Percentiles rank a stretch among this genome's conserved stretches.
Conservation (phyloP, 306 rosid genomes). For the Echinosophora koreensis region DNA sequence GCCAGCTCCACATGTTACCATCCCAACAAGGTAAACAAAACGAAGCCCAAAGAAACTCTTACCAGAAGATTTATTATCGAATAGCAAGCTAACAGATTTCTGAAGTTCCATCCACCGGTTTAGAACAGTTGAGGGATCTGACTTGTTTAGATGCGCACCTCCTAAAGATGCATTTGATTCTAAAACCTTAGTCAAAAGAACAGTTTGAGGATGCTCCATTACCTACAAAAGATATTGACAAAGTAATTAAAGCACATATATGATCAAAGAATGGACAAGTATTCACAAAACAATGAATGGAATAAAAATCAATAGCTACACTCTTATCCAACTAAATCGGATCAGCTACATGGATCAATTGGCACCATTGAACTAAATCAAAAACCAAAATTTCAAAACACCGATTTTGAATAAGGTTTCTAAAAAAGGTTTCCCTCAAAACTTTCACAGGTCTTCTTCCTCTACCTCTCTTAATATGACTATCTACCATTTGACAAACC, state of each 20-base stretch:
- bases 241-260: constrained; percentile 30
- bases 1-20: constrained; percentile 4
- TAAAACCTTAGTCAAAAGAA: constrained; percentile 74
- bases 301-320: constrained; percentile 17
- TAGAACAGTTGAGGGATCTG: constrained; percentile 51
- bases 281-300: constrained; percentile 2
- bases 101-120: constrained; percentile 87
- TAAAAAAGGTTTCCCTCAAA: too few relatives aligned
- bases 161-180: constrained; percentile 69
- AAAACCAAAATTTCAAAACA: neutral
- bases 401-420: neutral
- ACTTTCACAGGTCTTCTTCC: neutral
- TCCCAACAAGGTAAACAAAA: constrained; percentile 25
- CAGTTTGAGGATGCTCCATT: constrained; percentile 92
- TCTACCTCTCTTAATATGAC: neutral
- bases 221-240: constrained; percentile 61
- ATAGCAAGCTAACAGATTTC: constrained; percentile 75
- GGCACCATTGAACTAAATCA: neutral
- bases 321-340: neutral
- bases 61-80: constrained; percentile 78
- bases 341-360: constrained; percentile 2
- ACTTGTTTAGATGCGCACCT: constrained; percentile 63
- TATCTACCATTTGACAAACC: neutral
- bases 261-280: constrained; percentile 41
- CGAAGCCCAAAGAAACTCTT: constrained; percentile 40